Evolutionary conservation across 164 flowering plant species (phyloP).

Genomic region (Akebia trifoliata): DNA sequence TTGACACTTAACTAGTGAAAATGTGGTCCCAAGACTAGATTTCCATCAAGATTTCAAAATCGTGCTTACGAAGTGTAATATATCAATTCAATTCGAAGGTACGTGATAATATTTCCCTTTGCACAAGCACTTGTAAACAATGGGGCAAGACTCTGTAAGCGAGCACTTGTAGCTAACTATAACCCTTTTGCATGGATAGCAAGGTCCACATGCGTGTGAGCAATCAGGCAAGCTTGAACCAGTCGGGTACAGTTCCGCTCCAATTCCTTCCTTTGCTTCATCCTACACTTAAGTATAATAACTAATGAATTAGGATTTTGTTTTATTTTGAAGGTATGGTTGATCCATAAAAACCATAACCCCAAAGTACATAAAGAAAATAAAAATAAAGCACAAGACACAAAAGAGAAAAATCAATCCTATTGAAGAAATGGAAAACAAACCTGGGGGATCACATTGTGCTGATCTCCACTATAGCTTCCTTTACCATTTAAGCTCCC

Average conservation of each 20-base stretch:
- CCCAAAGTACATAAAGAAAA: too few species aligned
- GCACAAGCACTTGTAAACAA: constrained; percentile 77
- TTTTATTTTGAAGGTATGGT: too few species aligned
- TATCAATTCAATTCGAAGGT: constrained; percentile 57
- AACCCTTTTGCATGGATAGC: constrained; percentile 79
- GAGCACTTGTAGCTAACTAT: constrained; percentile 77
- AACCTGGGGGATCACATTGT: constrained; percentile 11
- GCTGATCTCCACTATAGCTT: constrained; percentile 3
- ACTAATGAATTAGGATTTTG: too few species aligned
- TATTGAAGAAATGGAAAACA: constrained; percentile 6
- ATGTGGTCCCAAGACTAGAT: too few species aligned
- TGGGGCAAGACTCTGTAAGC: constrained; percentile 66
- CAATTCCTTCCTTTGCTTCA: constrained; percentile 25
- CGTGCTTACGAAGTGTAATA: too few species aligned
- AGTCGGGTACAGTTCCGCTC: constrained; percentile 43
- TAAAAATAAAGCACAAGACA: too few species aligned
- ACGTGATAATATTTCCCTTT: constrained; percentile 33
- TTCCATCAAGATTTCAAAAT: too few species aligned
- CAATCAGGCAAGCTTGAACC: constrained; percentile 89
- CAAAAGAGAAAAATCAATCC: too few species aligned
- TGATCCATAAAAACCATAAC: too few species aligned
- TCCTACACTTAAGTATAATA: too few species aligned
- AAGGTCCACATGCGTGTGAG: constrained; percentile 74
- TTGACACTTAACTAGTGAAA: too few species aligned
- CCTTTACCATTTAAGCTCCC: constrained; percentile 3